A percentile compares a stretch with the other conserved stretches of the same genome.
Conservation (phyloP, 2,329 filamentous ascomycete genomes). For the Geosmithia putterillii region DNA sequence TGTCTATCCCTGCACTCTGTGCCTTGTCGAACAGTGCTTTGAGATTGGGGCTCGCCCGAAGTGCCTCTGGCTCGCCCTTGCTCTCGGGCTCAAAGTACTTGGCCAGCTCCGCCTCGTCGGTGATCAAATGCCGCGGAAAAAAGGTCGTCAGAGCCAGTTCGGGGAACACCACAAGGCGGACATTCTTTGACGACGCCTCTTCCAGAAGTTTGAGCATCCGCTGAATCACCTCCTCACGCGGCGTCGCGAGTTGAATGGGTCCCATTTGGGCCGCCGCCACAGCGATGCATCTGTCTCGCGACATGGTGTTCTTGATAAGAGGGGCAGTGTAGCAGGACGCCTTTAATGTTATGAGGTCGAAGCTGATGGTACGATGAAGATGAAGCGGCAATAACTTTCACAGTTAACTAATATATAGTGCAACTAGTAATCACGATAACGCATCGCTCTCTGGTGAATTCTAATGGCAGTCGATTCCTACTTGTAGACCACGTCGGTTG, state of each 20-base stretch:
- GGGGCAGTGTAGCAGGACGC: too few species aligned
- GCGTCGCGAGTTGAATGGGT: slow-evolving; percentile 20
- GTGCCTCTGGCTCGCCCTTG: slow-evolving; percentile 5
- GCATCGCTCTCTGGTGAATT: too few species aligned
- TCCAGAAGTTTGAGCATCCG: slow-evolving; percentile 37
- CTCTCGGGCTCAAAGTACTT: slow-evolving; percentile 37
- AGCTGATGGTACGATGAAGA: too few species aligned
- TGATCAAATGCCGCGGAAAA: slow-evolving; percentile 38
- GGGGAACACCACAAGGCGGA: slow-evolving; percentile 38
- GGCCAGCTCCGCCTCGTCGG: slow-evolving; percentile 28
- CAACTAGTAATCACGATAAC: too few species aligned
- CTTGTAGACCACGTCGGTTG: too few species aligned
- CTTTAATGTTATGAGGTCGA: too few species aligned
- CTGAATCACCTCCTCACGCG: slow-evolving; percentile 26
- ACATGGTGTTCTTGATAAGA: not conserved
- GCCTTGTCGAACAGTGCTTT: slow-evolving; percentile 36
- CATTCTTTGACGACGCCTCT: slow-evolving; percentile 27
- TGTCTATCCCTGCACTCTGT: slow-evolving; percentile 31
- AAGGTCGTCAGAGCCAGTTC: slow-evolving; percentile 44
- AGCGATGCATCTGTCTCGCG: not conserved
- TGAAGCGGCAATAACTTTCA: too few species aligned
- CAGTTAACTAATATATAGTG: too few species aligned
- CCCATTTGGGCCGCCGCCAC: slow-evolving; percentile 45
- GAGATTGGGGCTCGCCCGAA: slow-evolving; percentile 24
- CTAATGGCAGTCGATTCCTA: too few species aligned